These are phyloP conservation scores for Inonotus obliquus DNA, from an alignment of 1,284 basidiomycete genomes.

Conservation along the genomic window DNA sequence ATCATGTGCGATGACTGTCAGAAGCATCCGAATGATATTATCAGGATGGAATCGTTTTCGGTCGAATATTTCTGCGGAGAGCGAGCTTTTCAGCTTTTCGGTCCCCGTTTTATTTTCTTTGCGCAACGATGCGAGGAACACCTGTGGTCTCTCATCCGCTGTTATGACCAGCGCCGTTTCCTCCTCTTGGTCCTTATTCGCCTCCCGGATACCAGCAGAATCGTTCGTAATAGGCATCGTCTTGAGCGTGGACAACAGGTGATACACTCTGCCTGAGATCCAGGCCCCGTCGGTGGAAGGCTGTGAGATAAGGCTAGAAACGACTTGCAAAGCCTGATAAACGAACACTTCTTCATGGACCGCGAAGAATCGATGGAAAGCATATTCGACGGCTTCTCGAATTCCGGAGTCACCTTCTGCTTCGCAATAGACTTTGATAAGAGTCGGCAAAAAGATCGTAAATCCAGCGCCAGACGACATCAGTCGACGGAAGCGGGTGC, in stretches of 20 bases:
- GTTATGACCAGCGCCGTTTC: slow-evolving; percentile 67
- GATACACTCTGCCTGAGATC: slow-evolving; percentile 48
- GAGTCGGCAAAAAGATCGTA: slow-evolving; percentile 63
- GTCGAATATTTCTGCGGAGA: slow-evolving; percentile 58
- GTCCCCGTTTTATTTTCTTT: slow-evolving; percentile 34
- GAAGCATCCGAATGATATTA: slow-evolving; percentile 66
- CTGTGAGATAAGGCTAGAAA: slow-evolving; percentile 50
- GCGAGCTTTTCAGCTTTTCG: slow-evolving; percentile 37
- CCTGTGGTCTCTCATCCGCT: slow-evolving; percentile 63
- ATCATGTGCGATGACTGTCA: slow-evolving; percentile 79
- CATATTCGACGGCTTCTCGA: slow-evolving; percentile 66
- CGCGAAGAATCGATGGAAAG: slow-evolving; percentile 67
- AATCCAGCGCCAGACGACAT: slow-evolving; percentile 72
- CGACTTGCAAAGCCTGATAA: slow-evolving; percentile 66
- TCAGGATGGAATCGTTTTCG: slow-evolving; percentile 54
- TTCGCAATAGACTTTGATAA: slow-evolving; percentile 66
- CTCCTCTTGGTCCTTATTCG: slow-evolving; percentile 64
- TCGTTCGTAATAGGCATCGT: slow-evolving; percentile 41
- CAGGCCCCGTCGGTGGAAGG: slow-evolving; percentile 44
- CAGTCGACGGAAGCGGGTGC: slow-evolving; percentile 70
- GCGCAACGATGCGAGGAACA: slow-evolving; percentile 53
- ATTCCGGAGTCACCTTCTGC: slow-evolving; percentile 51
- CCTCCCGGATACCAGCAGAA: slow-evolving; percentile 62
- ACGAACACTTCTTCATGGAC: slow-evolving; percentile 73
- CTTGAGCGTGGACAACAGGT: slow-evolving; percentile 52